Conservation (phyloP, 148 eudicot species). For the Arbutus unedo region DNA sequence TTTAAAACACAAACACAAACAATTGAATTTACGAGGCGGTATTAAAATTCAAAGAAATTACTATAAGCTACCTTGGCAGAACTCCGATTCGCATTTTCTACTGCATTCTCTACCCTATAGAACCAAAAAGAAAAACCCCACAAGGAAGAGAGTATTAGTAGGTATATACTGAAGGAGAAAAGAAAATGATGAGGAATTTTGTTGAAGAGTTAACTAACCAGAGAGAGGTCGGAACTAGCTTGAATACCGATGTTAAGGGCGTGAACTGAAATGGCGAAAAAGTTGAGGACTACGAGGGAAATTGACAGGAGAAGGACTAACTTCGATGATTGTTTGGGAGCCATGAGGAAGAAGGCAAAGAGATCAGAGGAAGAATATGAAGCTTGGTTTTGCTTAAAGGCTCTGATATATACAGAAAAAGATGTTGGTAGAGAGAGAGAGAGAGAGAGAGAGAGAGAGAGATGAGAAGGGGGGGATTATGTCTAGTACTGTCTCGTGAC, state of each 20-base stretch:
- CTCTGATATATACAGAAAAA: neutral
- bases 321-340: slow-evolving; percentile 22
- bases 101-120: slow-evolving; percentile 52
- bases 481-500: neutral
- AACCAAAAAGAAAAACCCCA: neutral
- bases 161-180: neutral
- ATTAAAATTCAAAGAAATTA: neutral
- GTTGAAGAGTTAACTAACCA: slow-evolving; percentile 27
- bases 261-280: slow-evolving; percentile 20
- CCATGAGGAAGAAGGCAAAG: slow-evolving; percentile 15
- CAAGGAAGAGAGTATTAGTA: neutral
- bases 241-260: slow-evolving; percentile 55
- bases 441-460: neutral
- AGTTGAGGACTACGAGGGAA: slow-evolving; percentile 14
- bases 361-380: neutral
- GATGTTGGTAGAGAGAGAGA: neutral
- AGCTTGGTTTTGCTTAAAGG: neutral
- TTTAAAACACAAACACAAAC: neutral
- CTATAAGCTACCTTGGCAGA: slow-evolving; percentile 36
- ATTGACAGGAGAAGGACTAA: slow-evolving; percentile 8
- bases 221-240: slow-evolving; percentile 25
- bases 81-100: slow-evolving; percentile 57
- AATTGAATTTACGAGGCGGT: neutral
- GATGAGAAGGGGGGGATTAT: neutral
- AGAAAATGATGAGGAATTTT: neutral